phyloP scores from a whole-genome alignment of 139 green algal genomes.

The Chlamydomonas schloesseri region DNA sequence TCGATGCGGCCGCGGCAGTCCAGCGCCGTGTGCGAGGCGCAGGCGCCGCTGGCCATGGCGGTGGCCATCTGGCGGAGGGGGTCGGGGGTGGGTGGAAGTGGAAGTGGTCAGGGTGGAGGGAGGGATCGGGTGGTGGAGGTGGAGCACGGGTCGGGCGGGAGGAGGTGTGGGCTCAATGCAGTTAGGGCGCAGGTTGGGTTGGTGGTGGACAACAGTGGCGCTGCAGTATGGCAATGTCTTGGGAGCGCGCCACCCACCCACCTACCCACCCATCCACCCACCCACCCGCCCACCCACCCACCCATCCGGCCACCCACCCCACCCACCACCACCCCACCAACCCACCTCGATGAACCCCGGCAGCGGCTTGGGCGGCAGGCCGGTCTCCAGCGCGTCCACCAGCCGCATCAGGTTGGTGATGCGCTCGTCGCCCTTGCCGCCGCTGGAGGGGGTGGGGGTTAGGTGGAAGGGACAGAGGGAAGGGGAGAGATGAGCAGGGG shows the following conservation, averaged over 20 bases:
- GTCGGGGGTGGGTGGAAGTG: too few relatives aligned
- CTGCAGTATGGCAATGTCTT: too few relatives aligned
- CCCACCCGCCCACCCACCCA: background rate
- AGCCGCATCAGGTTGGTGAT: slow-evolving; percentile 36
- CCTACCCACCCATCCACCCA: background rate
- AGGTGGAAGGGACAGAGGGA: background rate
- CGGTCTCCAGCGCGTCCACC: slow-evolving; percentile 31
- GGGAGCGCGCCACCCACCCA: too few relatives aligned
- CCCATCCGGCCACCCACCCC: background rate
- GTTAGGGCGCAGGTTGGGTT: too few relatives aligned
- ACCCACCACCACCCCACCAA: background rate
- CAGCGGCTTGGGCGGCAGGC: slow-evolving; percentile 2
- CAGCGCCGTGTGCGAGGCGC: background rate
- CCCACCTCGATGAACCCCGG: slow-evolving; percentile 24
- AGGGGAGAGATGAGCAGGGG: background rate
- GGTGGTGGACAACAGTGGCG: too few relatives aligned
- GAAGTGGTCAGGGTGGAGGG: too few relatives aligned
- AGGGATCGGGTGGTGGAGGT: too few relatives aligned
- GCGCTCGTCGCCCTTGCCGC: background rate
- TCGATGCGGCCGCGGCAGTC: slow-evolving; percentile 41
- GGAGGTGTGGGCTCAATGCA: too few relatives aligned
- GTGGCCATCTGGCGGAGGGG: slow-evolving; percentile 22
- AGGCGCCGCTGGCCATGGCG: background rate
- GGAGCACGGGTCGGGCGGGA: too few relatives aligned
- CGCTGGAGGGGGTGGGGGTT: background rate